These are phyloP conservation scores for Pichia sp. DNA, from an alignment of 1,139 yeast species.

Conservation along the genomic window DNA sequence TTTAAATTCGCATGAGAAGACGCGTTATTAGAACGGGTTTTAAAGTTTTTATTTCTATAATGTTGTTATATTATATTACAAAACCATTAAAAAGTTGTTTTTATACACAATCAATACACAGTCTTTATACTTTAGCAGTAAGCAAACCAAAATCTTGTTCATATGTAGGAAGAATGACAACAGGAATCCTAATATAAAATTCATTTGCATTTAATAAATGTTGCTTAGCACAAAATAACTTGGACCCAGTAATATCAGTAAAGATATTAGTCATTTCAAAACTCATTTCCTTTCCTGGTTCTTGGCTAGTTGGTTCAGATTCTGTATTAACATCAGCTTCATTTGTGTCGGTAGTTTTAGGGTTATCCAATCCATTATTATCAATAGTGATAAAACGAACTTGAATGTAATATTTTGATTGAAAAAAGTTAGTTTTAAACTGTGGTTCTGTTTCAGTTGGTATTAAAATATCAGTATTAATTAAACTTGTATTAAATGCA, in stretches of 20 bases:
- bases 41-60: no score
- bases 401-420: slow-evolving; percentile 26
- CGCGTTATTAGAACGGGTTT: no score
- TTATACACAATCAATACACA: no score
- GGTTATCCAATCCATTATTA: not conserved
- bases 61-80: no score
- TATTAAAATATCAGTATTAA: slow-evolving; percentile 24
- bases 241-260: slow-evolving; percentile 28
- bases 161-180: slow-evolving; percentile 29
- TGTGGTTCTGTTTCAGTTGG: slow-evolving; percentile 29
- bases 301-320: not conserved
- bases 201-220: slow-evolving; percentile 27
- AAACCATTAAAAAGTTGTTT: no score
- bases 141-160: slow-evolving; percentile 29
- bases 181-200: slow-evolving; percentile 28
- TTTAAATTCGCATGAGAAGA: no score
- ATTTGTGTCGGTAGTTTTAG: not conserved
- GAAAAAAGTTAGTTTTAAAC: slow-evolving; percentile 29
- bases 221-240: slow-evolving; percentile 27
- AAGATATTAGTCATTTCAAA: slow-evolving; percentile 27
- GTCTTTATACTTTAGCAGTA: slow-evolving; percentile 4
- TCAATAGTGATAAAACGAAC: slow-evolving; percentile 28
- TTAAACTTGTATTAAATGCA: slow-evolving; percentile 22
- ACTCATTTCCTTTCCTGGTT: slow-evolving; percentile 2
- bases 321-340: not conserved